Percentiles rank a stretch among this genome's conserved stretches.
phyloP scores from a whole-genome alignment of 495 filamentous ascomycete genomes.

The Aspergillus sparsus region DNA sequence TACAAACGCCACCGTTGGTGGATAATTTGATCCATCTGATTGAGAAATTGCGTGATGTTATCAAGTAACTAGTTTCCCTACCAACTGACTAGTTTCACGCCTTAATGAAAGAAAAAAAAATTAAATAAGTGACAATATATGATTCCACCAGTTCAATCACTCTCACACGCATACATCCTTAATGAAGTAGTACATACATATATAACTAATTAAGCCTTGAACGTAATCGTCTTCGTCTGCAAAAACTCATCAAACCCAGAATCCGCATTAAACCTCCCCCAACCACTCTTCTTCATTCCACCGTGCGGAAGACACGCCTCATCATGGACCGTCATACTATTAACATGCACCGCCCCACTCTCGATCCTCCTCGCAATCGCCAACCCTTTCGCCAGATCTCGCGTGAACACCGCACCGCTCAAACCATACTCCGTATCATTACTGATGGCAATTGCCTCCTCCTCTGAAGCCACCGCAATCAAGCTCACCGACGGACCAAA shows the following conservation, averaged over 20 bases:
- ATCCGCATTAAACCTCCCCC: conserved; percentile 55
- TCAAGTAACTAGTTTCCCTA: not conserved
- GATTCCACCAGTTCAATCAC: too few relatives aligned
- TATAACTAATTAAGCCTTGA: too few relatives aligned
- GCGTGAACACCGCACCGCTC: conserved; percentile 31
- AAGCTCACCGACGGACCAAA: conserved; percentile 66
- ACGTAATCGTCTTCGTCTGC: conserved; percentile 70
- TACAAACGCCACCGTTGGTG: not conserved
- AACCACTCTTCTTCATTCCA: conserved; percentile 72
- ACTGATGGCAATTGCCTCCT: conserved; percentile 28
- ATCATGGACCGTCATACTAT: conserved; percentile 77
- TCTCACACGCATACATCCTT: too few relatives aligned
- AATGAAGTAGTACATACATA: too few relatives aligned
- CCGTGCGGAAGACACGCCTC: conserved; percentile 72
- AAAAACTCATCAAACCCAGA: conserved; percentile 65
- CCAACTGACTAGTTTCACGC: too few relatives aligned
- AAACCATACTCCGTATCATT: conserved; percentile 37
- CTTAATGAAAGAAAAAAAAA: too few relatives aligned
- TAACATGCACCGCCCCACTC: conserved; percentile 69
- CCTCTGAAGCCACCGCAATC: conserved; percentile 27
- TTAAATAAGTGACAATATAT: too few relatives aligned
- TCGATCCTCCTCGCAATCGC: conserved; percentile 30
- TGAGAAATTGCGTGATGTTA: not conserved
- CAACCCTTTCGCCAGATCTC: conserved; percentile 21
- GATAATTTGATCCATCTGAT: not conserved